phyloP scores from a whole-genome alignment of 2,329 filamentous ascomycete species.

The Parastagonospora avenae region DNA sequence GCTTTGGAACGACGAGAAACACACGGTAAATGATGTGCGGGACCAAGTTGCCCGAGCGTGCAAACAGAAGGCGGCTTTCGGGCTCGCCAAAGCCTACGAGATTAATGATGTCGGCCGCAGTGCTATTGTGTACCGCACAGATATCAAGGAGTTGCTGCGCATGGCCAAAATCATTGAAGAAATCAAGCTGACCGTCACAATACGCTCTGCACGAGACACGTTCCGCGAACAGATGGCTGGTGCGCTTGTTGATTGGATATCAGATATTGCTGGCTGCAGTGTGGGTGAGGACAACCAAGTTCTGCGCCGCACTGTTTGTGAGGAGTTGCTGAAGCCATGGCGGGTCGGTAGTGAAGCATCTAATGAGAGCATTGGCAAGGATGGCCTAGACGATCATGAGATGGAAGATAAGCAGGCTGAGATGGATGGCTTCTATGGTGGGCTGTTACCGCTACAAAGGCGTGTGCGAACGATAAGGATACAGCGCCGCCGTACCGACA shows the following conservation, averaged over 20 bases:
- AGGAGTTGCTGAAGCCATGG: constrained; percentile 90
- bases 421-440: constrained; percentile 32
- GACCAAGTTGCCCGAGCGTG: constrained; percentile 92
- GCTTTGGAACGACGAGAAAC: constrained; percentile 98
- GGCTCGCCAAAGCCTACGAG: constrained; percentile 78
- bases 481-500: constrained; percentile 42
- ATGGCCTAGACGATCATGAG: constrained; percentile 83
- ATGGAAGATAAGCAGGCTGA: constrained; percentile 59
- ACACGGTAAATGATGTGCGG: constrained; percentile 88
- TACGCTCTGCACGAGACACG: constrained; percentile 89
- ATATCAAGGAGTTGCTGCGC: constrained; percentile 73
- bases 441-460: constrained; percentile 31
- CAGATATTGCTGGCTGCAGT: constrained; percentile 87
- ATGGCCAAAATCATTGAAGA: constrained; percentile 90
- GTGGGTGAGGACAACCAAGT: constrained; percentile 81
- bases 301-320: constrained; percentile 80
- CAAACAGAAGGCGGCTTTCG: constrained; percentile 70
- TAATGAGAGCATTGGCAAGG: constrained; percentile 76
- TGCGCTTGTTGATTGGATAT: constrained; percentile 95
- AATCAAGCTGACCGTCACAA: constrained; percentile 94
- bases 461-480: constrained; percentile 33
- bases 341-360: constrained; percentile 80
- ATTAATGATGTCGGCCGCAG: constrained; percentile 88
- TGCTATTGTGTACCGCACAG: constrained; percentile 75
- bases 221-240: constrained; percentile 99